Evolutionary conservation across 106 monocot genomes (phyloP).

Genomic region (Xerophyta viscosa): DNA sequence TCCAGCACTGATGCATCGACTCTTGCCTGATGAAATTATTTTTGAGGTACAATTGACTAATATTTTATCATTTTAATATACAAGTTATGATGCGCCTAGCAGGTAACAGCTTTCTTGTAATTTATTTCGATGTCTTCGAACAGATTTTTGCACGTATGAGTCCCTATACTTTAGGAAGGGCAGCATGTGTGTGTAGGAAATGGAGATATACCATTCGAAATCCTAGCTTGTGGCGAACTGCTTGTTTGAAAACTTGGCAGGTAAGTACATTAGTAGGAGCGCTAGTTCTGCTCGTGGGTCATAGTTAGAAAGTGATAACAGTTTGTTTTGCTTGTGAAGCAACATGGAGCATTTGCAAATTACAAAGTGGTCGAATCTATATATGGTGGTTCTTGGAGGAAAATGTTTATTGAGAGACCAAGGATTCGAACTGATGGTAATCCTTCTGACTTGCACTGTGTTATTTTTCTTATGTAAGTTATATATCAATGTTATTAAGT

Average conservation of each 20-base stretch:
- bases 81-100: too few relatives aligned
- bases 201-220: constrained; percentile 86
- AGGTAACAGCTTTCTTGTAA: too few relatives aligned
- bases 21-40: constrained; percentile 84
- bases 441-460: neutral
- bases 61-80: too few relatives aligned
- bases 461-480: neutral
- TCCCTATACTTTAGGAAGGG: constrained; percentile 72
- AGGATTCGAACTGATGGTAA: constrained; percentile 88
- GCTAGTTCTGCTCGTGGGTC: constrained; percentile 5
- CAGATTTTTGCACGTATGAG: constrained; percentile 82
- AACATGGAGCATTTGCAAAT: constrained; percentile 58
- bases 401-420: constrained; percentile 89
- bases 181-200: constrained; percentile 92
- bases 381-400: constrained; percentile 92
- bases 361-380: constrained; percentile 43
- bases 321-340: constrained; percentile 27
- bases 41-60: constrained; percentile 50
- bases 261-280: constrained; percentile 23
- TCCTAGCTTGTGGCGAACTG: constrained; percentile 80
- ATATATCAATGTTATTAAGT: too few relatives aligned
- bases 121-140: too few relatives aligned
- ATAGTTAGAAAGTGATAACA: constrained; percentile 1
- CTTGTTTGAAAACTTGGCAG: constrained; percentile 94
- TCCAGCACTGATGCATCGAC: constrained; percentile 82